Evolutionary conservation across 148 eudicot species (phyloP), one percentile per base, ranked within the genome.

Genomic region (Salicornia ramosissima): DNA sequence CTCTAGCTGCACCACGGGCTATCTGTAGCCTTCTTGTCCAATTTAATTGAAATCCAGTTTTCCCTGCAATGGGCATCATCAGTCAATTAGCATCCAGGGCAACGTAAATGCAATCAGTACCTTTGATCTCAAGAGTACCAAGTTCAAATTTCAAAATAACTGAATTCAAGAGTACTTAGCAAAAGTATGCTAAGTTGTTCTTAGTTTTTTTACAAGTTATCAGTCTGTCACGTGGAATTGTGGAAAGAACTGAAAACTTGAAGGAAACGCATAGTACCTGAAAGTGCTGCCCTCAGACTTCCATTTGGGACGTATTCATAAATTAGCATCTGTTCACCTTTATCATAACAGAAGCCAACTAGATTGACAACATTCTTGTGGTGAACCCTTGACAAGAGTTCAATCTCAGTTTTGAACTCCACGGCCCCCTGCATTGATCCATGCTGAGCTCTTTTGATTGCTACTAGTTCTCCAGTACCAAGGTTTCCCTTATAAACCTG

Each of bases 341-440:
- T 86, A 72, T 94, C 98, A 28, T 83, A 94, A 69, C 97, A 90
- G 71, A 90, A 94, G 6, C 98, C 98, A 69, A 85, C 86, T 53
- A 94, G 87, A 56, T 76, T 81, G 26, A 94, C 96, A 10, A 94
- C 85, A 67, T 94, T 94, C 77, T 86, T 94, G 80, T 94, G 98
- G 72, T 94, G 98, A 79, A 94, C 96, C 71, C 98, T 79, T 22
- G 98, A 94, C 21, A 94, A 93, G 78, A 94, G 74, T 82, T 94
- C 98, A 61, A 94, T 90, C 78, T 94, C 98, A 2, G 87, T 88
- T 79, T 90, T 94, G 87, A 94, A 94, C 76, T 94, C 98, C 5
- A 46, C 74, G 24, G 87, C 88, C 46, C 98, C 98, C 74, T 94
- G 98, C 79, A 79, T 79, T 4, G 98, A 94, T 62, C 92, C 95